Evolutionary conservation across 129 eudicot genomes (phyloP).

Genomic region (Chrysanthemum lavandulifolium): DNA sequence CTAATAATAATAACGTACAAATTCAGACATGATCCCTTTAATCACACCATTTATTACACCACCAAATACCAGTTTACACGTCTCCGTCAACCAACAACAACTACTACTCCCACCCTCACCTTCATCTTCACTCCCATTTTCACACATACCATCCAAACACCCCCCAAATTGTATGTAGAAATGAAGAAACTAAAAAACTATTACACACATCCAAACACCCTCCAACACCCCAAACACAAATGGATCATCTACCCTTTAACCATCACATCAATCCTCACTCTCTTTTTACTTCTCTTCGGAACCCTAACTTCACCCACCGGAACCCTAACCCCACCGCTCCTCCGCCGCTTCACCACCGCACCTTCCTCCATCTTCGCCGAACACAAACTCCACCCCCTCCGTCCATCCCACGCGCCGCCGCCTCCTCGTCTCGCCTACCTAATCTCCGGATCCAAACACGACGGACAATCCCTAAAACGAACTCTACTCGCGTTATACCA

Average conservation of each 20-base stretch:
- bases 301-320: background rate
- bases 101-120: background rate
- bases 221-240: constrained; percentile 35
- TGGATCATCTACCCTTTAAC: constrained; percentile 49
- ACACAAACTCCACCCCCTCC: constrained; percentile 56
- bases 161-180: background rate
- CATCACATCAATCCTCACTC: background rate
- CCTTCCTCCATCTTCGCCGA: constrained; percentile 63
- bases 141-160: no score
- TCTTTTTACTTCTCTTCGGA: background rate
- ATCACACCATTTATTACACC: no score
- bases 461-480: constrained; percentile 55
- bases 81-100: no score
- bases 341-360: constrained; percentile 26
- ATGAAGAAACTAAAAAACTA: constrained; percentile 50
- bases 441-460: constrained; percentile 78
- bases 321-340: constrained; percentile 26
- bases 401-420: constrained; percentile 46
- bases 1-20: no score
- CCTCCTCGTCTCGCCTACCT: constrained; percentile 87
- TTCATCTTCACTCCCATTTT: background rate
- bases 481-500: constrained; percentile 78
- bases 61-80: no score
- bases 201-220: constrained; percentile 33
- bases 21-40: no score